A percentile compares a stretch with the other conserved stretches of the same genome.
These are phyloP conservation scores for Salix viminalis DNA, from an alignment of 345 rosid species.

Conservation along the genomic window DNA sequence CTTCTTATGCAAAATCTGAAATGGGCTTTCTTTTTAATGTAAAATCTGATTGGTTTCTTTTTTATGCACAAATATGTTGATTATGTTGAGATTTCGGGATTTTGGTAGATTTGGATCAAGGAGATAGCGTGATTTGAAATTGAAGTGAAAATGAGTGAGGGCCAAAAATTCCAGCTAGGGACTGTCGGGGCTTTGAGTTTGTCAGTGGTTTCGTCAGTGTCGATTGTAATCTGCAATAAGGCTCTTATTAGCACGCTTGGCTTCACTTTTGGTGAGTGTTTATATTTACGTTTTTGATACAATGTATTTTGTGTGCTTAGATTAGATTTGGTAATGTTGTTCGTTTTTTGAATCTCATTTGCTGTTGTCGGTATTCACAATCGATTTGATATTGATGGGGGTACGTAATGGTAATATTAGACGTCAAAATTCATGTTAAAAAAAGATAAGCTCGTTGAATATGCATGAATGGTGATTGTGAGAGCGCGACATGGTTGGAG, in stretches of 20 bases:
- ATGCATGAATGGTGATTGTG: background rate
- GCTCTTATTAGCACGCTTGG: constrained; percentile 98
- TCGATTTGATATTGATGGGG: background rate
- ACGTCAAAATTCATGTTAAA: background rate
- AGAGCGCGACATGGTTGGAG: background rate
- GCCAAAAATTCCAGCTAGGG: constrained; percentile 89
- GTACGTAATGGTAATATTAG: background rate
- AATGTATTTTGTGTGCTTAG: background rate
- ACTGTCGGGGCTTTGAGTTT: constrained; percentile 88
- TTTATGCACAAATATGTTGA: constrained; percentile 8
- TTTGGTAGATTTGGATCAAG: constrained; percentile 53
- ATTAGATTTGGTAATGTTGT: background rate
- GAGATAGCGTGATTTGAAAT: background rate
- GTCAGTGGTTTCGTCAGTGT: constrained; percentile 98
- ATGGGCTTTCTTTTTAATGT: too few species aligned
- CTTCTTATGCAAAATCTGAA: too few species aligned
- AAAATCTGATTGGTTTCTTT: background rate
- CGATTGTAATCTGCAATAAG: constrained; percentile 98
- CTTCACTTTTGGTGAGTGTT: constrained; percentile 72
- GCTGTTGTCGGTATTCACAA: background rate
- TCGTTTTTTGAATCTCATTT: background rate
- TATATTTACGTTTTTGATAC: background rate
- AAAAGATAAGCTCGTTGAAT: background rate
- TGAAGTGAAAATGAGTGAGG: constrained; percentile 65
- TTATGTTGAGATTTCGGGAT: constrained; percentile 9